Evolutionary conservation across 768 basidiomycete species (phyloP), one percentile per base, ranked within the genome.

Genomic region (Suillus hirtellus): DNA sequence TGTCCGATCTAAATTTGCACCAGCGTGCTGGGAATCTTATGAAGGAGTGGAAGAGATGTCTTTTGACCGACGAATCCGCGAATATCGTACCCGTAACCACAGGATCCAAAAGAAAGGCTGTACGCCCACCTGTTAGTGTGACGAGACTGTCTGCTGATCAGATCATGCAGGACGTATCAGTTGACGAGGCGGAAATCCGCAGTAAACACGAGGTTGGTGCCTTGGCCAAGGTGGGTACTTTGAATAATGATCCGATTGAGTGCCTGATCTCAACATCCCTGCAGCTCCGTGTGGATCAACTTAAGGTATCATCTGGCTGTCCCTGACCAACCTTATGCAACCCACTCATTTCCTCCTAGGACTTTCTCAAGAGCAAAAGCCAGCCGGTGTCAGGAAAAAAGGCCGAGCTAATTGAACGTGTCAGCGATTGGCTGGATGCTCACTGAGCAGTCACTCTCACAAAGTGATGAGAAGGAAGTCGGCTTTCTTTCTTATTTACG

Each of bases 201-300:
- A 87, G 84, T 66, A 84, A 81, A 70, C 87, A 86, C 69, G 83
- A 87, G 15, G 75, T 74, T 15, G 90, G 86, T 6, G 78, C 75
- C 19, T 77, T 95, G 49, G 77, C 65, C 60, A 96, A 94, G 82
- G 92, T 92, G 72, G 69, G 80, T 49, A n/a, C 46, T 31, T 53
- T 19, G 17, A 31, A 34, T 47, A 14, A 21, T 56, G 17, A 21
- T 35, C 24, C 37, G 37, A 55, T 37, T 19, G 37, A 12, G 19
- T 40, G 15, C 27, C 21, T 31, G 19, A 43, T 53, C 14, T 10
- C n/a, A 38, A 40, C 17, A 63, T 66, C 38, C 27, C 63, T 66
- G 61, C 70, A 93, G 92, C 79, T 93, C 66, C 86, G 85, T 19
- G 88, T 92, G 65, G 89, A 90, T 74, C 89, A 92, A 69, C 79